Percentiles rank a stretch among this genome's conserved stretches.
Conservation (phyloP, 352 stramenopile species). For the Phytophthora lateralis region DNA sequence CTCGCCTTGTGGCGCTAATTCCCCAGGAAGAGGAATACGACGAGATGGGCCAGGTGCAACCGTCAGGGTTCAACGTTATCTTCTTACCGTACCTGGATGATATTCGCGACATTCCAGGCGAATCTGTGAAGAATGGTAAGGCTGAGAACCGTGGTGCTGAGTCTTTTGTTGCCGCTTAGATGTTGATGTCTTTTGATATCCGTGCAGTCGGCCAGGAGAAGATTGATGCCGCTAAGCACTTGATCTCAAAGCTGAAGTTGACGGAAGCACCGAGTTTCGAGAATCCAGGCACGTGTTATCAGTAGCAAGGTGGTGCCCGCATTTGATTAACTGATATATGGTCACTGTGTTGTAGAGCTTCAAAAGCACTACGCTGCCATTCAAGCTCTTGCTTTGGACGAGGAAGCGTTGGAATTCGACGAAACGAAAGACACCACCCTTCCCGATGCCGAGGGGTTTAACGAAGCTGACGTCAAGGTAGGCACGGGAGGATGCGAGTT, state of each 20-base stretch:
- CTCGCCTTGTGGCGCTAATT: slow-evolving; percentile 74
- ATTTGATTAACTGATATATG: slow-evolving; percentile 2
- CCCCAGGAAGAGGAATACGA: slow-evolving; percentile 80
- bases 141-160: background rate
- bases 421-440: slow-evolving; percentile 79
- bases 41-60: slow-evolving; percentile 81
- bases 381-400: slow-evolving; percentile 74
- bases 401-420: slow-evolving; percentile 80
- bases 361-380: slow-evolving; percentile 87
- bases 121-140: slow-evolving; percentile 45
- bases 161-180: slow-evolving; percentile 9
- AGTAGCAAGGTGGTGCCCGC: background rate
- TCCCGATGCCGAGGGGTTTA: slow-evolving; percentile 75
- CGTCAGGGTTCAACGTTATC: slow-evolving; percentile 75
- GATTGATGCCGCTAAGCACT: slow-evolving; percentile 62
- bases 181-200: background rate
- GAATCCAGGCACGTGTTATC: slow-evolving; percentile 60
- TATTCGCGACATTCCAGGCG: slow-evolving; percentile 69
- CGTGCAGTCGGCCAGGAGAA: slow-evolving; percentile 52
- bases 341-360: slow-evolving; percentile 49
- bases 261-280: slow-evolving; percentile 78
- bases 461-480: slow-evolving; percentile 70
- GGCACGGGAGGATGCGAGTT: background rate
- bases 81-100: slow-evolving; percentile 86
- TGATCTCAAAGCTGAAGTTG: slow-evolving; percentile 79